Conservation (phyloP, 2,329 filamentous ascomycete species). For the Sporothrix pseudoabietina region DNA sequence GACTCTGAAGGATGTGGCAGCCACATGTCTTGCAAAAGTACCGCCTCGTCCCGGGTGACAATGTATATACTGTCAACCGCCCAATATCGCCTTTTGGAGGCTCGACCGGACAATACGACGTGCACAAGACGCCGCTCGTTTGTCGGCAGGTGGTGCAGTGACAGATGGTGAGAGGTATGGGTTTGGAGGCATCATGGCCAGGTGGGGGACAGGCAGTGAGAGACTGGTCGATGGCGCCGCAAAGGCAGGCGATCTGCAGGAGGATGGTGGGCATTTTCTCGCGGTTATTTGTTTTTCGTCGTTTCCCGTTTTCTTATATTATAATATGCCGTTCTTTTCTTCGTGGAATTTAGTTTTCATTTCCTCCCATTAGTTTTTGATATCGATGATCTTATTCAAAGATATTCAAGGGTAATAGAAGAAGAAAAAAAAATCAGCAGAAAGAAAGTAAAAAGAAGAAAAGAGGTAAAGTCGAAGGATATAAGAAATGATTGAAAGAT, state of each 20-base stretch:
- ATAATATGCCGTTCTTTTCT: not conserved
- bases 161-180: constrained; percentile 35
- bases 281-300: not conserved
- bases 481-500: no score
- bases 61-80: constrained; percentile 33
- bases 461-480: not conserved
- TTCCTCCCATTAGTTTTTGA: not conserved
- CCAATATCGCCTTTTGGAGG: not conserved
- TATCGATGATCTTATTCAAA: not conserved
- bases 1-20: constrained; percentile 45
- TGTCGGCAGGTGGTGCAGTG: constrained; percentile 39
- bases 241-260: constrained; percentile 36
- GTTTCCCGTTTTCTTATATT: not conserved
- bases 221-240: constrained; percentile 30
- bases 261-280: constrained; percentile 18
- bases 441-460: not conserved
- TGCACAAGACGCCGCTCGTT: constrained; percentile 44
- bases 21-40: constrained; percentile 49
- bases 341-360: not conserved
- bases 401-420: not conserved
- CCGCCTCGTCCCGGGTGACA: constrained; percentile 33
- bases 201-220: constrained; percentile 20
- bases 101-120: constrained; percentile 44
- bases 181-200: not conserved
- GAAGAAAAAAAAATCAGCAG: not conserved